Evolutionary conservation across 371 early-diverging fungal genomes (phyloP), one percentile per base, ranked within the genome.

Genomic region (Rhizomucor pusillus): DNA sequence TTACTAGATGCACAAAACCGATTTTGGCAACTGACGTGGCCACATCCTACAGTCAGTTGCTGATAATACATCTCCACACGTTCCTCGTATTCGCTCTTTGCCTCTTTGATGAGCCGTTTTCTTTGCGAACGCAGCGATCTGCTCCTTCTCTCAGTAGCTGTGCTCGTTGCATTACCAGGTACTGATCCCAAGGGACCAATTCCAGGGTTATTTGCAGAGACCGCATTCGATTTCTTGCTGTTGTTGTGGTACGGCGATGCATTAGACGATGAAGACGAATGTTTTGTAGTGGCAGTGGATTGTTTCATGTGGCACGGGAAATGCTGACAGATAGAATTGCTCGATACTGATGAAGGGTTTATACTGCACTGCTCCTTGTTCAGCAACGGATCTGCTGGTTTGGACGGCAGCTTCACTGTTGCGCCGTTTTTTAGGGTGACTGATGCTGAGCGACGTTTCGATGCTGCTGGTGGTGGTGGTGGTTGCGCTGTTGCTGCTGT

Each of bases 1-100:
- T 65, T 56, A 23, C 71, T 65, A 5, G 63, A 65, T 49, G 69
- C 73, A 62, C 78, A 78, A 45, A 78, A 69, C 29, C 67, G 70
- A 34, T 78, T 78, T 25, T 24, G 43, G 40, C 78, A 78, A 9
- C 66, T 58, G 12, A 41, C 19, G 51, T 63, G 62, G 5, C 65
- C 63, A 56, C 78, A 78, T 6, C 78, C 78, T 9, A 61, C 40
- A 2, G 69, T 70, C 5, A 78, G 55, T 43, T 78, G 78, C 7
- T 66, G 60, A 56, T 59, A 67, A 37, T 69, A 78, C 24, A 58
- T 65, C 47, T 75, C 66, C 11, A 78, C 64, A 10, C 46, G 54
- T 7, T 55, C 60, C 47, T 76, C 67, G 29, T 71, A 76, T 20
- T 65, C 65, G 20, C 54, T 57, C 43, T 66, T 71, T 4, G 73